Percentiles rank a stretch among this genome's conserved stretches.
phyloP scores from a whole-genome alignment of 2,329 filamentous ascomycete genomes.

The Venturia nashicola region DNA sequence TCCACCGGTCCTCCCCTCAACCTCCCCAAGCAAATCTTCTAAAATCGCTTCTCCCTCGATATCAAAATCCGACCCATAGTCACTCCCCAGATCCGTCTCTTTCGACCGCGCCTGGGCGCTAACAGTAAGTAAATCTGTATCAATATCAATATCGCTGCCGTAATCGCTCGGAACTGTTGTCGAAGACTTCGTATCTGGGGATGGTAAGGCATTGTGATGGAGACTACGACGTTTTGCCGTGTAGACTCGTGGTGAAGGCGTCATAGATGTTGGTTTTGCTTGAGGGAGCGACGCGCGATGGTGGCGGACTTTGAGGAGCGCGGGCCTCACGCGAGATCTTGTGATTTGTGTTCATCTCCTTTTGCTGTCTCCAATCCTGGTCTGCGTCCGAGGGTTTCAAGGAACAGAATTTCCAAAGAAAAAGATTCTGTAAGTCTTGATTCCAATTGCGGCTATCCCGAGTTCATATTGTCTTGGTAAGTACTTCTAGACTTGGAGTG shows the following conservation, averaged over 20 bases:
- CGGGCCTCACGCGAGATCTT: background rate
- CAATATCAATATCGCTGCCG: background rate
- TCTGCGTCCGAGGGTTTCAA: too few relatives aligned
- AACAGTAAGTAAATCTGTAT: background rate
- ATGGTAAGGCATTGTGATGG: background rate
- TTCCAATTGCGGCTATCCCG: too few relatives aligned
- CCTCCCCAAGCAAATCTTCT: background rate
- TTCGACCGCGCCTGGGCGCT: background rate
- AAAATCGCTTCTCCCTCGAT: background rate
- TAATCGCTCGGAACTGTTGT: background rate
- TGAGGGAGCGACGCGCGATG: background rate
- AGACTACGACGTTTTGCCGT: background rate
- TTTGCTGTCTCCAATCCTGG: background rate
- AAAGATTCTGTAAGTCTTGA: too few relatives aligned
- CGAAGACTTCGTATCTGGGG: background rate
- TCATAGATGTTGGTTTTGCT: background rate
- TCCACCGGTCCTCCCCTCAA: background rate
- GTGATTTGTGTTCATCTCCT: background rate
- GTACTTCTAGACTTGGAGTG: too few relatives aligned
- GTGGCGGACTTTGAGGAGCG: background rate
- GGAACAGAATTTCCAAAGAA: too few relatives aligned
- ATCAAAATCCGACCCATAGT: slow-evolving; percentile 2
- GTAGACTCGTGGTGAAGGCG: slow-evolving; percentile 1
- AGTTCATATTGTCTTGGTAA: too few relatives aligned
- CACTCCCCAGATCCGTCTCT: background rate